Evolutionary conservation across 2,329 filamentous ascomycete species (phyloP), one percentile per base, ranked within the genome.

Genomic region (Cercospora sesami): DNA sequence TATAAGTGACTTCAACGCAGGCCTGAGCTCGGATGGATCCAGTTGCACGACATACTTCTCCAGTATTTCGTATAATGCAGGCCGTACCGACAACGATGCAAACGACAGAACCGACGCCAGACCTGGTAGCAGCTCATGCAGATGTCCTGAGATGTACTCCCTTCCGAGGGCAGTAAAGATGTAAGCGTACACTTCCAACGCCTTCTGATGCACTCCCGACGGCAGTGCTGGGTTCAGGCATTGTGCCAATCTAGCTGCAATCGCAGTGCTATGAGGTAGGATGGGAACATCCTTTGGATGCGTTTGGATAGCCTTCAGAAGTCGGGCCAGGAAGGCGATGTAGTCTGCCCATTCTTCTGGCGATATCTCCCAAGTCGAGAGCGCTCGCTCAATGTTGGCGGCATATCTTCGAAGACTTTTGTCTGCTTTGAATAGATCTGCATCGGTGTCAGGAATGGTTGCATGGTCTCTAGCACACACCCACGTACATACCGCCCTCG

Each of bases 291-390:
- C 89, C 55, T 90, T 83, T 26, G 92, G 92, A 71, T 94, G 92
- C 55, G 91, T 88, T 87, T 99, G 95, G 23, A 99, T 85, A 42
- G 94, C 93, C 88, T 97, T 98, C 70, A 97, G 84, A 60, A 99
- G 85, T 70, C 93, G 89, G 78, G 92, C 96, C 65, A 99, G 83
- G 79, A 98, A 99, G 18, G 94, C 97, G 76, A 99, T 99, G 78
- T 99, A 99, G 82, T 99, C 95, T 60, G 96, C 95, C 95, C 95
- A 99, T 88, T 99, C 95, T 81, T 98, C 93, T 73, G 97, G 85
- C 31, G 93, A 89, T 16, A 92, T 94, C 78, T 99, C 95, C 82
- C 97, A 99, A 36, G 97, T 85, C 57, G 91, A 87, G 70, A 99
- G 86, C 36, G 93, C 91, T 79, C 93, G 89, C 77, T 98, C 94